Evolutionary conservation across 2,329 filamentous ascomycete genomes (phyloP), one percentile per base, ranked within the genome.

Genomic region (Helotiales sp.): DNA sequence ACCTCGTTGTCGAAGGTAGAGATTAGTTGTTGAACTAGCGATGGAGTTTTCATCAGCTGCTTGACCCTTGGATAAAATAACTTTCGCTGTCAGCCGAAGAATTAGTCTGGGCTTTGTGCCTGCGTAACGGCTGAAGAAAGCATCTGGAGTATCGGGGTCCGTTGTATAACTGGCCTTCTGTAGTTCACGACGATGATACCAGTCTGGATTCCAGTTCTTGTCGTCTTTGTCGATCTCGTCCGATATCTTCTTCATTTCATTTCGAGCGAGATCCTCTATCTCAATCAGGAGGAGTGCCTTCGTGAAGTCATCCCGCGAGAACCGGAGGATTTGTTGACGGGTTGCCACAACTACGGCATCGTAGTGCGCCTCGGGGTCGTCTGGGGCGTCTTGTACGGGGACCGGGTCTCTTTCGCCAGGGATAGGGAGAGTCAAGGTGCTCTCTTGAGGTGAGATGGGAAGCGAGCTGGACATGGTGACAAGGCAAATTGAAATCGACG

Each of bases 101-200:
- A 55, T 55, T 4, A 55, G 52, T 49, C 52, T 55, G 38, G 52
- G 3, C 52, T 55, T 55, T 49, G 33, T 55, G 31, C 31, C 24
- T 55, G 42, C 42, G 42, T 55, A 24, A 40, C 52, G 52, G 40
- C 52, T 55, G 19, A 55, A 55, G 42, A 55, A 55, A 49, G 52
- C 52, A 55, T 55, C 52, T 55, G 42, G 52, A 19, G 52, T 55
- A 55, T 55, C 42, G 42, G 52, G 52, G 42, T 33, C 4, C 30
- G 42, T 19, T 55, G 31, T 55, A 29, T 13, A 49, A 55, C 42
- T 38, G 31, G 22, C 15, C 52, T 10, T 30, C 19, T 27, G 30
- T 48, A 55, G 30, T 49, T 38, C 25, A 34, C 40, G 5, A 19
- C 42, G 52, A 55, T 55, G 33, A 49, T 55, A 48, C 2, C n/a